These are phyloP conservation scores for Corchorus capsularis DNA, from an alignment of 345 rosid genomes.

Conservation along the genomic window DNA sequence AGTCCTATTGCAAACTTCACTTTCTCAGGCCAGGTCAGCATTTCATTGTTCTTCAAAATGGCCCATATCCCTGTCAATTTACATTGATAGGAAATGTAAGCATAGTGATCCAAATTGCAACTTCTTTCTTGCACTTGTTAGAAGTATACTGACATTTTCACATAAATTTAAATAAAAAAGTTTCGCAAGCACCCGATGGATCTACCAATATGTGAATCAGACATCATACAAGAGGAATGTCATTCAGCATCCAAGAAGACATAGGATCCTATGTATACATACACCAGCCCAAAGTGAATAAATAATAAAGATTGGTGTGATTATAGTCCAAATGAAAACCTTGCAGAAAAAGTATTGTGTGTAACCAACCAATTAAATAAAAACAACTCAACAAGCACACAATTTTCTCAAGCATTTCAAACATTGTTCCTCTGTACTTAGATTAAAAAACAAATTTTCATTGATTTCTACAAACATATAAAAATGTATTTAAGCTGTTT, in stretches of 20 bases:
- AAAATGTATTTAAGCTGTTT: conserved; percentile 20
- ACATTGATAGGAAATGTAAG: conserved; percentile 3
- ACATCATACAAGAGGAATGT: not conserved
- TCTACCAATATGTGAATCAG: not conserved
- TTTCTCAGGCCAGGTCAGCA: conserved; percentile 98
- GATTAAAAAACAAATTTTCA: not conserved
- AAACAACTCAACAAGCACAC: not conserved
- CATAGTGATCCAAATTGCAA: not conserved
- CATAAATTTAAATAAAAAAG: not conserved
- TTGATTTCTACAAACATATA: not conserved
- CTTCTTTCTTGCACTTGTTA: not conserved
- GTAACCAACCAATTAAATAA: not conserved
- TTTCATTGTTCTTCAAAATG: conserved; percentile 83
- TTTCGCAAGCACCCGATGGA: not conserved
- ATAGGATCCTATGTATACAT: not conserved
- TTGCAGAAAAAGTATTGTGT: not conserved
- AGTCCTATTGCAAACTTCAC: conserved; percentile 95
- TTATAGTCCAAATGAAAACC: not conserved
- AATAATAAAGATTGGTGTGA: not conserved
- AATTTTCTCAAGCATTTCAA: not conserved
- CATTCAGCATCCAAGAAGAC: not conserved
- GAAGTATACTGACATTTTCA: not conserved
- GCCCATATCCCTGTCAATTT: conserved; percentile 77
- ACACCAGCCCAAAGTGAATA: not conserved
- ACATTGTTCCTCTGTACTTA: not conserved